Evolutionary conservation across 2,329 filamentous ascomycete genomes (phyloP), one percentile per base, ranked within the genome.

Genomic region (Passalora sequoiae): DNA sequence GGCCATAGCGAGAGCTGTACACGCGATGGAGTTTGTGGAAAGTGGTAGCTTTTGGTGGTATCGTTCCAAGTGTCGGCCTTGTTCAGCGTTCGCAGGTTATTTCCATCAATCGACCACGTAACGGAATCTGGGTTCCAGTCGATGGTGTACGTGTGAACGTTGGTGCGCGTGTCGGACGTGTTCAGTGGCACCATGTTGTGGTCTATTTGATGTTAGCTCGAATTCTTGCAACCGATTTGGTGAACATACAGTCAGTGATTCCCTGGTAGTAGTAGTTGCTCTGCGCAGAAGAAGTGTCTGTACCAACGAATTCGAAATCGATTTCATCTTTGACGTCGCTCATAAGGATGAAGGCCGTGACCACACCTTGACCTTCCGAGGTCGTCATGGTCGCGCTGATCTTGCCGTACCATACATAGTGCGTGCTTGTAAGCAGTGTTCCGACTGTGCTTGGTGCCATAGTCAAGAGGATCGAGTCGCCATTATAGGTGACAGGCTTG

Each of bases 211-310:
- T n/a, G n/a, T n/a, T n/a, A n/a, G n/a, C n/a, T n/a, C n/a, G n/a
- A n/a, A n/a, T n/a, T n/a, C n/a, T n/a, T n/a, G n/a, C n/a, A n/a
- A n/a, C n/a, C n/a, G n/a, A n/a, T n/a, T n/a, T n/a, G n/a, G n/a
- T n/a, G n/a, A n/a, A 71, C 86, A 73, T 74, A 94, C 88, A 97
- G 66, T 91, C 76, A 28, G 87, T 83, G 51, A 96, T 83, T 61
- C 92, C 92, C 70, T 96, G 89, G 71, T 84, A 96, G 70, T 96
- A 98, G 74, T 82, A 98, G 72, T 98, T 98, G 63, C 89, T 92
- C 72, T 98, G 89, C 13, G 84, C 86, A 50, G 76, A 78, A 35
- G 73, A 62, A 50, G 94, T 73, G 60, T 96, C 86, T 32, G 77
- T 77, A 54, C 92, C 92, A 42, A 98, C 78, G 65, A 85, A 97